Percentiles rank a stretch among this genome's conserved stretches.
Evolutionary conservation across 768 basidiomycete species (phyloP).

Genomic region (Pleurotus tuoliensis): DNA sequence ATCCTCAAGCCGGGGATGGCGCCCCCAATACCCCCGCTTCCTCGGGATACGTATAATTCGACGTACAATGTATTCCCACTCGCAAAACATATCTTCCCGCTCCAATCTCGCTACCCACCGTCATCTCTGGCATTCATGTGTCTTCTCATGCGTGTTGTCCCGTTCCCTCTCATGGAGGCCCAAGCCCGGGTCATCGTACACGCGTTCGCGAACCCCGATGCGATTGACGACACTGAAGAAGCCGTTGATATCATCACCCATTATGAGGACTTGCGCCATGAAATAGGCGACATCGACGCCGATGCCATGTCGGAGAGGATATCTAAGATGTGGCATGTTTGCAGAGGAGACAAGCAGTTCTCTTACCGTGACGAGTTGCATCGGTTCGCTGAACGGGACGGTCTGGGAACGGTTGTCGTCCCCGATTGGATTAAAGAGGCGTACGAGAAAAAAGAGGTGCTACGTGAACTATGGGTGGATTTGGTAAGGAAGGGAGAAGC

Average conservation of each 20-base stretch:
- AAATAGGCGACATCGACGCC: constrained; percentile 19
- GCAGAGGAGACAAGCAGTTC: constrained; percentile 54
- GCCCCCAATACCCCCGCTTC: constrained; percentile 45
- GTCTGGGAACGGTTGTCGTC: constrained; percentile 28
- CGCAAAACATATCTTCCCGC: constrained; percentile 64
- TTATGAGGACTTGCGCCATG: constrained; percentile 35
- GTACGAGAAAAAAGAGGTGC: constrained; percentile 40
- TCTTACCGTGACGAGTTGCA: constrained; percentile 62
- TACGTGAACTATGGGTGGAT: constrained; percentile 56
- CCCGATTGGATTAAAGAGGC: constrained; percentile 57
- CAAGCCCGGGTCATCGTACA: constrained; percentile 65
- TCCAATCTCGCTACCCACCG: constrained; percentile 41
- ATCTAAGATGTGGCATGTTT: constrained; percentile 53
- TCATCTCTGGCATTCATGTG: constrained; percentile 64
- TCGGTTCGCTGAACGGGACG: constrained; percentile 34
- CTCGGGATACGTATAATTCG: constrained; percentile 56
- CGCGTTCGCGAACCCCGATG: constrained; percentile 47
- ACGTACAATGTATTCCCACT: constrained; percentile 68
- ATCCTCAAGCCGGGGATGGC: constrained; percentile 32
- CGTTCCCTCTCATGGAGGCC: constrained; percentile 75
- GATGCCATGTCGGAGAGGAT: constrained; percentile 29
- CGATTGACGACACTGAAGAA: constrained; percentile 47
- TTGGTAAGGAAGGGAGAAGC: constrained; percentile 56
- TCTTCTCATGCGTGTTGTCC: constrained; percentile 53
- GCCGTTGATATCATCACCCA: constrained; percentile 45